Evolutionary conservation across 805 yeast species (phyloP).

Genomic region (Hanseniaspora guilliermondii): DNA sequence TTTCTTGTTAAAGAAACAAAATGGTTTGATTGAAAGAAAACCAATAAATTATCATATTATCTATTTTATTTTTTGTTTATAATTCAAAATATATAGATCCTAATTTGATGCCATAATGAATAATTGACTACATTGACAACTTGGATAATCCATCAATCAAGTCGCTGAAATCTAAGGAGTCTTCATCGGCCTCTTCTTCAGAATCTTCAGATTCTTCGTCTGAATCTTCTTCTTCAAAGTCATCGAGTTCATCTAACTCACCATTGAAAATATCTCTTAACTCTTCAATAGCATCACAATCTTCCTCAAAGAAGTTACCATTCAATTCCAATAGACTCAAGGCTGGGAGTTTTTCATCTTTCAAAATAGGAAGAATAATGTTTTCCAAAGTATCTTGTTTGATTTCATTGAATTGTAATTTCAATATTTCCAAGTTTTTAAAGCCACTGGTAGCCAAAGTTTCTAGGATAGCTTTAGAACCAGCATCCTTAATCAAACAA

Average conservation of each 20-base stretch:
- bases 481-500: slow-evolving; percentile 69
- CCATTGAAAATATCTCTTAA: slow-evolving; percentile 61
- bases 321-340: slow-evolving; percentile 67
- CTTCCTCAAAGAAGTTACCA: slow-evolving; percentile 89
- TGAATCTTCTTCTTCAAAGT: slow-evolving; percentile 68
- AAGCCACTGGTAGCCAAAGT: slow-evolving; percentile 35
- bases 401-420: slow-evolving; percentile 81
- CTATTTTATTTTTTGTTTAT: not conserved
- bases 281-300: slow-evolving; percentile 52
- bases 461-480: slow-evolving; percentile 46
- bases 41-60: not conserved
- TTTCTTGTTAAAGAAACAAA: too few species aligned
- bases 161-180: slow-evolving; percentile 37
- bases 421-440: slow-evolving; percentile 42
- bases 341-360: slow-evolving; percentile 43
- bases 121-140: slow-evolving; percentile 31
- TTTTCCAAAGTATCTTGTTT: slow-evolving; percentile 49
- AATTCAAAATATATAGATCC: slow-evolving; percentile 31
- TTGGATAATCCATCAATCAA: slow-evolving; percentile 32
- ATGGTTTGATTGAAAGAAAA: too few species aligned
- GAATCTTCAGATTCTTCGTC: slow-evolving; percentile 44
- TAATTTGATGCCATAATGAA: too few species aligned
- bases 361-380: slow-evolving; percentile 37
- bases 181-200: slow-evolving; percentile 30
- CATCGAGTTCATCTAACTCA: slow-evolving; percentile 85